Base-by-base conservation (phyloP, 495 filamentous ascomycete genomes). In the Letharia lupina region DNA sequence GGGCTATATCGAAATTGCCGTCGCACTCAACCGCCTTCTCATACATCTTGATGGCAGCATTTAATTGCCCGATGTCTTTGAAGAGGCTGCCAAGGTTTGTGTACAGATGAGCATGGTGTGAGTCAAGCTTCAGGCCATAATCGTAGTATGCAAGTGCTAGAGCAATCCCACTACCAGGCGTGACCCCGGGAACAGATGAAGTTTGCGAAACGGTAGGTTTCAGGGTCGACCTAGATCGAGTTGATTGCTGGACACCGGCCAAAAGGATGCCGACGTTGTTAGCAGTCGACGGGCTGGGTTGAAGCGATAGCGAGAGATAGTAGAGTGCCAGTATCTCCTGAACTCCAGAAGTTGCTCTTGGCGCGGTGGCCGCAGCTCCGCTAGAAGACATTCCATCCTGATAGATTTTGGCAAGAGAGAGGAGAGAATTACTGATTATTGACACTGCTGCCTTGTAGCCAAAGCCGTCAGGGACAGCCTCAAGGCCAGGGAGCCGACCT, bases 231-330 rank as follows among this genome's bases (percentile, higher is more conserved):
- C 70, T 77, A 11, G 74, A 70, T n/a, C 83, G 74, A 10, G 83
- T 77, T 44, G 86, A 83, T 69, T 96, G 91, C 68, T 97, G 94
- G 23, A 99, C 89, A 59, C 94, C 91, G 3, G 94, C 95, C 40
- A 99, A 84, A 41, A 99, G 79, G 63, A 99, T 99, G 7, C 94
- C 94, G 52, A 99, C 95, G 74, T 99, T 99, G 71, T 99, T 99
- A 16, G 94, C 94, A 0, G 94, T 99, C 9, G 95, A 98, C 31
- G 94, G 94, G 71, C 94, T 98, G 31, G 94, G 92, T 66, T 96
- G 93, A 12, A 99, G 81, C 0, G 95, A 95, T 33, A 99, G 80
- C 8, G 95, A 98, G 3, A 99, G 82, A 69, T 99, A 99, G 72
- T 99, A 99, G 15, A 99, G 83, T 5, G 93, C 91, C 20, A 99